Percentiles rank a stretch among this genome's conserved stretches.
These are phyloP conservation scores for Phialophora expanda DNA, from an alignment of 2,329 filamentous ascomycete genomes.

Conservation along the genomic window DNA sequence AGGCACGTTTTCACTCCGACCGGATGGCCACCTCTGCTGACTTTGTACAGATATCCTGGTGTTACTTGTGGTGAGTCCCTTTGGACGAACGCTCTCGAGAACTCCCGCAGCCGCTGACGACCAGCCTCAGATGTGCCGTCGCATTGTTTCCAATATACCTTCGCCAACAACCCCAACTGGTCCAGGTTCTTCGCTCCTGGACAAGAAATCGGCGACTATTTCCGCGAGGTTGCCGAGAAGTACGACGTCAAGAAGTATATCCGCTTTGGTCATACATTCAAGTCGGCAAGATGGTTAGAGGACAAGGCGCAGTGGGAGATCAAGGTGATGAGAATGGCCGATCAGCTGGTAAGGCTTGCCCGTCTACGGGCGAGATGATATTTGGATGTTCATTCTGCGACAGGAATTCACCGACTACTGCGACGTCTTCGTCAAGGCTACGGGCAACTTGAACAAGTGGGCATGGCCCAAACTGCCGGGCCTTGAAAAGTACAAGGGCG, in stretches of 20 bases:
- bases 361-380: not conserved
- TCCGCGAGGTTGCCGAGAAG: slow-evolving; percentile 21
- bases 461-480: slow-evolving; percentile 43
- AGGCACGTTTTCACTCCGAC: not conserved
- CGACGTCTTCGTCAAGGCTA: slow-evolving; percentile 35
- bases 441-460: slow-evolving; percentile 63
- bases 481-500: slow-evolving; percentile 39
- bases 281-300: slow-evolving; percentile 30
- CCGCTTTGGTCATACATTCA: slow-evolving; percentile 27
- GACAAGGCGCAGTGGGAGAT: slow-evolving; percentile 20
- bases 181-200: slow-evolving; percentile 1
- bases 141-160: not conserved
- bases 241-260: slow-evolving; percentile 37
- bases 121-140: not conserved
- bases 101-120: no score
- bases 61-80: not conserved
- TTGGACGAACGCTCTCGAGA: no score
- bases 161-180: slow-evolving; percentile 6
- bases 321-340: slow-evolving; percentile 12
- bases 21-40: not conserved
- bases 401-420: slow-evolving; percentile 2
- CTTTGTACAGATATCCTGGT: not conserved
- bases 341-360: not conserved
- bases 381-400: not conserved
- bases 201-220: slow-evolving; percentile 32